Evolutionary conservation across 345 rosid species (phyloP), one percentile per base, ranked within the genome.

Genomic region (Pistacia integerrima): DNA sequence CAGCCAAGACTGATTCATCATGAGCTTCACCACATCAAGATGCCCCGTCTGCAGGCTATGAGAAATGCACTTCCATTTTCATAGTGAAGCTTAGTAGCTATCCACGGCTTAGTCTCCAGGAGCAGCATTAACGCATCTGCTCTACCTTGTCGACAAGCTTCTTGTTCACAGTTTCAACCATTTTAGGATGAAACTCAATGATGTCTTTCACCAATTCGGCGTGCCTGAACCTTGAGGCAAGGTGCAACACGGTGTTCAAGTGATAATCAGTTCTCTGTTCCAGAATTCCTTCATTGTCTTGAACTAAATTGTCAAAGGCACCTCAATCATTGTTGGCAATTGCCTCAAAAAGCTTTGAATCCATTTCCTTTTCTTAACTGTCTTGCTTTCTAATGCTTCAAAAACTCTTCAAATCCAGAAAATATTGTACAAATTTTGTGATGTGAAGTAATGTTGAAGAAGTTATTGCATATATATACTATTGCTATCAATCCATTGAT

Each of bases 131-230:
- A 65, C 9, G 69, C 44, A 8, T 28, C 11, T 4, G 64, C 64
- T 16, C 52, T 62, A 35, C 82, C 78, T 30, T 17, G 36, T 14
- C 71, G 69, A 54, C 74, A 74, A 22, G 77, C 25, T 25, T 25
- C 25, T 36, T n/a, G 51, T 79, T 79, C 82, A 35, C 60, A 5
- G 41, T 20, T 17, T 12, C 64, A 38, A 69, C 78, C 78, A 74
- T 16, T 11, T 79, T 41, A 28, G 78, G 82, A 12, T 17, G 22
- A 20, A 79, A 11, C 71, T 63, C 20, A 5, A 79, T 14, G 17
- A 79, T 79, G 4, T 52, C 54, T 16, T 18, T 25, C 58, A 64
- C 82, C 44, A 79, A 18, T 8, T 74, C 75, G 10, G 41, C 4
- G 51, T n/a, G 56, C 1, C 74, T 77, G 25, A 46, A 41, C 20